These are phyloP conservation scores for Neonectria ditissima DNA, from an alignment of 2,329 filamentous ascomycete genomes.

Conservation along the genomic window DNA sequence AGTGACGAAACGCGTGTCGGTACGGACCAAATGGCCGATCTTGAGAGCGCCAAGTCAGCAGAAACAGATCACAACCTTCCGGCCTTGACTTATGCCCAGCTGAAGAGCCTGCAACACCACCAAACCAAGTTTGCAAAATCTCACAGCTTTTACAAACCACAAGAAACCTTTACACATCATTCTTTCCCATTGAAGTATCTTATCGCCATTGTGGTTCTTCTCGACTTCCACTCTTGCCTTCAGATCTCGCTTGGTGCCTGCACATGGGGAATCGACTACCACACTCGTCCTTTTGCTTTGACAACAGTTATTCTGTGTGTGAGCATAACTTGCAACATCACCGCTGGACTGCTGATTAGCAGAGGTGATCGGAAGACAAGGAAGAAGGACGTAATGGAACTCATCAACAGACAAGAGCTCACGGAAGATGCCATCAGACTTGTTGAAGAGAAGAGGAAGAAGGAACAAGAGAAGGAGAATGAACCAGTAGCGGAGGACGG, in stretches of 20 bases:
- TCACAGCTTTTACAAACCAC: slow-evolving; percentile 90
- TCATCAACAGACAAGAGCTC: slow-evolving; percentile 80
- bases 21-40: slow-evolving; percentile 49
- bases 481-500: slow-evolving; percentile 10
- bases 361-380: slow-evolving; percentile 81
- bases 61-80: slow-evolving; percentile 63
- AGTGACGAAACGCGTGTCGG: slow-evolving; percentile 52
- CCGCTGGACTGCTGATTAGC: slow-evolving; percentile 80
- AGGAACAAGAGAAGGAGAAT: slow-evolving; percentile 37
- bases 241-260: slow-evolving; percentile 83
- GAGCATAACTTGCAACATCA: slow-evolving; percentile 82
- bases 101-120: slow-evolving; percentile 78
- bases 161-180: slow-evolving; percentile 85
- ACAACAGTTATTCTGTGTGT: slow-evolving; percentile 86
- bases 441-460: slow-evolving; percentile 57
- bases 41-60: slow-evolving; percentile 54
- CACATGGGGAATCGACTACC: slow-evolving; percentile 83
- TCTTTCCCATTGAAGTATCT: slow-evolving; percentile 82
- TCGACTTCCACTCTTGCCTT: slow-evolving; percentile 83
- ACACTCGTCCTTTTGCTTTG: slow-evolving; percentile 74
- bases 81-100: slow-evolving; percentile 74
- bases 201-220: slow-evolving; percentile 80
- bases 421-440: slow-evolving; percentile 69
- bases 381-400: slow-evolving; percentile 87
- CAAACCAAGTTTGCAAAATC: slow-evolving; percentile 84